Percentiles rank a stretch among this genome's conserved stretches.
These are phyloP conservation scores for Debaryomyces subglobosus DNA, from an alignment of 1,139 yeast genomes.

Conservation along the genomic window DNA sequence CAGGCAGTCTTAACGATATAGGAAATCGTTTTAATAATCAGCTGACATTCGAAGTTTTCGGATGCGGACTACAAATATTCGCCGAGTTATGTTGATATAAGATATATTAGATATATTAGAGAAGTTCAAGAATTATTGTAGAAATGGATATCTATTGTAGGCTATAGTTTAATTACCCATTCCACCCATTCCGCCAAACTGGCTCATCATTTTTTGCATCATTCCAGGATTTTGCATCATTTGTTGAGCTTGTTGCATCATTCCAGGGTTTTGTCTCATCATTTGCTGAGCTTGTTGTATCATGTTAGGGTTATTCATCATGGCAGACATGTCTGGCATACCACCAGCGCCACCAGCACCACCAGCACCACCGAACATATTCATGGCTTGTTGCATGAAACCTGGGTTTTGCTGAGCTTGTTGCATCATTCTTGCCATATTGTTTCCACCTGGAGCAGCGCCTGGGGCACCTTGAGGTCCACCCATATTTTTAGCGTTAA, in stretches of 20 bases:
- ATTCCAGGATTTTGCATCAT: conserved; percentile 59
- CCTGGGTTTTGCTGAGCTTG: conserved; percentile 54
- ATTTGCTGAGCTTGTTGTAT: conserved; percentile 54
- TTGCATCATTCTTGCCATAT: conserved; percentile 51
- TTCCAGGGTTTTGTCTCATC: conserved; percentile 73
- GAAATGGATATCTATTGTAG: neutral
- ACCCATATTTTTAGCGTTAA: conserved; percentile 57
- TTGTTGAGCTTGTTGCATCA: conserved; percentile 64
- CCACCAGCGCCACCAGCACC: conserved; percentile 61
- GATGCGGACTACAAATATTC: neutral
- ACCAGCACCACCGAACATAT: conserved; percentile 53
- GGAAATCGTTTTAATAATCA: neutral
- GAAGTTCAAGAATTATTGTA: neutral
- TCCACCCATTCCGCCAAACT: conserved; percentile 52
- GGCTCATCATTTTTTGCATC: conserved; percentile 81
- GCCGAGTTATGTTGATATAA: neutral
- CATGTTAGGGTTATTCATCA: conserved; percentile 53
- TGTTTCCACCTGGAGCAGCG: conserved; percentile 37
- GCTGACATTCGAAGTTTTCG: neutral
- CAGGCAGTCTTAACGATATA: neutral
- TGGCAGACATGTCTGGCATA: conserved; percentile 55
- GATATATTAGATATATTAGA: neutral
- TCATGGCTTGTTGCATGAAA: conserved; percentile 58
- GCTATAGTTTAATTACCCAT: conserved; percentile 3
- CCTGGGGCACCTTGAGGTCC: conserved; percentile 53